Conservation (phyloP, 306 rosid species). For the Lagenaria siceraria region DNA sequence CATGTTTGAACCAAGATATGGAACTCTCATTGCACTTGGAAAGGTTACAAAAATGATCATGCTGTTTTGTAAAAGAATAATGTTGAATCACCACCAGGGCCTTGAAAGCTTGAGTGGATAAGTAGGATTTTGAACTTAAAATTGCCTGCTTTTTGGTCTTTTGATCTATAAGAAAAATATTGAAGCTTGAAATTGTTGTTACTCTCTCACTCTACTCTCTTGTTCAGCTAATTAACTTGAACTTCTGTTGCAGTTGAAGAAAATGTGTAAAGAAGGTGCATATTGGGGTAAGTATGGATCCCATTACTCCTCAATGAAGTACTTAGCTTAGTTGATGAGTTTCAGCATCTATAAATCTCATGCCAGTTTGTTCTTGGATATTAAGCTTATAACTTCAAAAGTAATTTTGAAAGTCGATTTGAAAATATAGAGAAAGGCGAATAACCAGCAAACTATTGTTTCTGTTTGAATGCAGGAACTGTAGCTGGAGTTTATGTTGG, state of each 20-base stretch:
- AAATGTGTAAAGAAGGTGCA: constrained; percentile 94
- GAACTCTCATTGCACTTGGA: background rate
- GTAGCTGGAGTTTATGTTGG: constrained; percentile 79
- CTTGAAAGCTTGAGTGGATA: background rate
- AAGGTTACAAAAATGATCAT: background rate
- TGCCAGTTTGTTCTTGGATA: background rate
- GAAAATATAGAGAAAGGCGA: background rate
- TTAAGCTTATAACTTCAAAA: background rate
- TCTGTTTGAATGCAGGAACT: constrained; percentile 35
- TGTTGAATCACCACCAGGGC: background rate
- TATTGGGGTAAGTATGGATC: constrained; percentile 65
- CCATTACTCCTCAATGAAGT: background rate
- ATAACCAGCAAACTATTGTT: background rate
- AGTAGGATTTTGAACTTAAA: background rate
- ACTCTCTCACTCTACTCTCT: background rate
- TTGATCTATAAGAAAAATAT: background rate
- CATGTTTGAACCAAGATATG: background rate
- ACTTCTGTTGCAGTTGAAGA: constrained; percentile 68
- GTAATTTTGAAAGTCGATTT: background rate
- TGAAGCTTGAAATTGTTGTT: background rate
- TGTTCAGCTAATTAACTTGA: constrained; percentile 16
- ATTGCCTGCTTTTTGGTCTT: background rate
- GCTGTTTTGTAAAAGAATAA: background rate
- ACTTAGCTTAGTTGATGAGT: background rate
- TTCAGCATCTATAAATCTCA: background rate